Base-by-base conservation (phyloP, 768 basidiomycete genomes). In the Mycena rebaudengoi region DNA sequence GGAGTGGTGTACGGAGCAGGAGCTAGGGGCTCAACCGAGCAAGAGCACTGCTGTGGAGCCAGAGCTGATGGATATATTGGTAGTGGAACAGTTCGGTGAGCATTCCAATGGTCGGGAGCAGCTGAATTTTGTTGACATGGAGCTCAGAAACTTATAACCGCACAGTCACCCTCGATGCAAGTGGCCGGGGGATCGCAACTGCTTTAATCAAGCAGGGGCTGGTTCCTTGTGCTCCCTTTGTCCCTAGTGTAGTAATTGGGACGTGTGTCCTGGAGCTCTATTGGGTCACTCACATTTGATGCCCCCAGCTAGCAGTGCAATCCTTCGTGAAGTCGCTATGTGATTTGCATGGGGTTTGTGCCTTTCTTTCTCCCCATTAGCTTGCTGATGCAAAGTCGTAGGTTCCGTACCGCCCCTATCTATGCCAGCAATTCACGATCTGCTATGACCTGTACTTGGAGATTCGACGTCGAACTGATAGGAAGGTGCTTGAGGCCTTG, bases 381-480 rank as follows among this genome's bases (percentile, higher is more conserved):
- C 16, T 10, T 13, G 28, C 39, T 58, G 43, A 48, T 7, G 3
- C 39, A 41, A 8, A 48, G n/a, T 26, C 45, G 37, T 39, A 43
- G 41, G 51, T 59, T 7, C 60, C 66, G 8, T 65, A 43, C n/a
- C 58, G 44, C 14, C 50, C 67, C 0, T 63, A 60, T 23, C 48
- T 69, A 5, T 33, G 11, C 2, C 40, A 57, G 18, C 70, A 71
- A 41, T 69, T 69, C 32, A 56, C 68, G 4, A 56, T 62, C 26
- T 59, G 68, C 3, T 72, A 63, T 35, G 68, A 74, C 43, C 20
- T 68, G 30, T 74, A 74, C 40, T 65, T 72, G 4, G 52, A 43
- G 6, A 28, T 71, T 35, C 49, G 48, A 7, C 63, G 63, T 5
- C 25, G 23, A 4, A 43, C 65, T 4, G 67, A 69, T 16, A 20